Evolutionary conservation across 441 rosid species (phyloP).

Genomic region (Pelargonium fulgidum): DNA sequence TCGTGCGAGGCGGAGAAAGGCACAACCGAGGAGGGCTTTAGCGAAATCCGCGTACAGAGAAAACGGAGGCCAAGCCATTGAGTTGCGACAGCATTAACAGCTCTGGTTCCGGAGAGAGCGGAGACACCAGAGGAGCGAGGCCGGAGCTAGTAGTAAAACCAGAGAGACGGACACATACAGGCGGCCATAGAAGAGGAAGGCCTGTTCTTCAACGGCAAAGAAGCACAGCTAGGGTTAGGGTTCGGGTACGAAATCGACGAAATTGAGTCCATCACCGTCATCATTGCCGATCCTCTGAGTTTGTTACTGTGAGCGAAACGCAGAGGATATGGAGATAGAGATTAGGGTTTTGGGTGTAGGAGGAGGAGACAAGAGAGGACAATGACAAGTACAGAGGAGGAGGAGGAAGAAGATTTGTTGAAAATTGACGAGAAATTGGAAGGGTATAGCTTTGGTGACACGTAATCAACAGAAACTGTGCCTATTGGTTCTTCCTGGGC

Average conservation of each 20-base stretch:
- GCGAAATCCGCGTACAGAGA: conserved; percentile 25
- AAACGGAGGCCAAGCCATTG: conserved; percentile 32
- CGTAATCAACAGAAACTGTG: background rate
- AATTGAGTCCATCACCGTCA: conserved; percentile 18
- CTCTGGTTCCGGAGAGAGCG: conserved; percentile 9
- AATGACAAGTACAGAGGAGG: background rate
- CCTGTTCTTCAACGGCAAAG: conserved; percentile 13
- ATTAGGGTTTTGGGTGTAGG: background rate
- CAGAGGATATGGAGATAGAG: background rate
- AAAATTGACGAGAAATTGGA: conserved; percentile 8
- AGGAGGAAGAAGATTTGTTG: background rate
- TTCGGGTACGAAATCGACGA: conserved; percentile 38
- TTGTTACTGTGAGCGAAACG: background rate
- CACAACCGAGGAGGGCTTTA: conserved; percentile 23
- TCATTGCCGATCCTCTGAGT: background rate
- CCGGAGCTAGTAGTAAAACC: conserved; percentile 22
- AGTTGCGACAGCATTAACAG: conserved; percentile 13
- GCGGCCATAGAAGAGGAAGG: conserved; percentile 24
- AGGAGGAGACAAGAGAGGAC: background rate
- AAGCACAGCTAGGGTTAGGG: conserved; percentile 28
- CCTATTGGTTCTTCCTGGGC: background rate
- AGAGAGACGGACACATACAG: conserved; percentile 23
- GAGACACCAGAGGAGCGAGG: conserved; percentile 26
- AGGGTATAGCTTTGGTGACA: conserved; percentile 18
- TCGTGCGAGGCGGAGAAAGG: conserved; percentile 62